Evolutionary conservation across 2,329 filamentous ascomycete genomes (phyloP).

Genomic region (Fusarium poae): DNA sequence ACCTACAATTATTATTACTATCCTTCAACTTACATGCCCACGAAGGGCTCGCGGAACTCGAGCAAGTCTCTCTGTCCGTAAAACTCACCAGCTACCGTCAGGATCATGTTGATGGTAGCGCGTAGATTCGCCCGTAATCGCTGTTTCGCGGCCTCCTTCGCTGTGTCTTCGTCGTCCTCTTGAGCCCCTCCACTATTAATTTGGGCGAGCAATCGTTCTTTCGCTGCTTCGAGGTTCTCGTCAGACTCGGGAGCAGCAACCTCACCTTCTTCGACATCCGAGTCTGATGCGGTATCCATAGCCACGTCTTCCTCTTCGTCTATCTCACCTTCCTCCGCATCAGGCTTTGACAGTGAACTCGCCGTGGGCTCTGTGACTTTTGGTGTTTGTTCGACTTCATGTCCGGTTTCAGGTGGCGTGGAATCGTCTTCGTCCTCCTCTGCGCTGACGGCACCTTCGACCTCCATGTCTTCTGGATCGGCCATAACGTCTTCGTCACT

Average conservation of each 20-base stretch:
- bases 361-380: neutral
- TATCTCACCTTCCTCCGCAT: constrained; percentile 47
- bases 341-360: constrained; percentile 14
- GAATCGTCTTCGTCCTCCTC: constrained; percentile 31
- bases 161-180: constrained; percentile 47
- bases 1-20: constrained; percentile 20
- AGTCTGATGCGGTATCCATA: constrained; percentile 59
- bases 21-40: constrained; percentile 55
- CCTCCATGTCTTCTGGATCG: constrained; percentile 51
- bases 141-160: constrained; percentile 48
- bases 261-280: constrained; percentile 56
- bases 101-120: constrained; percentile 90
- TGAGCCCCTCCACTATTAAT: constrained; percentile 51
- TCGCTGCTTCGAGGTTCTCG: constrained; percentile 62
- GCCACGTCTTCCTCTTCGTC: constrained; percentile 53
- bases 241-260: constrained; percentile 42
- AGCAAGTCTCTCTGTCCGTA: constrained; percentile 92
- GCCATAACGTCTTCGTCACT: constrained; percentile 56
- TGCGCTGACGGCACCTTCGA: constrained; percentile 47
- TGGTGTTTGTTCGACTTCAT: constrained; percentile 20
- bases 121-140: constrained; percentile 65
- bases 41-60: constrained; percentile 75
- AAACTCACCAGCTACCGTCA: constrained; percentile 87
- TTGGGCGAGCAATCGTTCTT: constrained; percentile 61
- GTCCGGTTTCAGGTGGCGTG: constrained; percentile 10